Percentiles rank a stretch among this genome's conserved stretches.
These are phyloP conservation scores for Papiliotrema flavescens DNA, from an alignment of 1,284 basidiomycete genomes.

Conservation along the genomic window DNA sequence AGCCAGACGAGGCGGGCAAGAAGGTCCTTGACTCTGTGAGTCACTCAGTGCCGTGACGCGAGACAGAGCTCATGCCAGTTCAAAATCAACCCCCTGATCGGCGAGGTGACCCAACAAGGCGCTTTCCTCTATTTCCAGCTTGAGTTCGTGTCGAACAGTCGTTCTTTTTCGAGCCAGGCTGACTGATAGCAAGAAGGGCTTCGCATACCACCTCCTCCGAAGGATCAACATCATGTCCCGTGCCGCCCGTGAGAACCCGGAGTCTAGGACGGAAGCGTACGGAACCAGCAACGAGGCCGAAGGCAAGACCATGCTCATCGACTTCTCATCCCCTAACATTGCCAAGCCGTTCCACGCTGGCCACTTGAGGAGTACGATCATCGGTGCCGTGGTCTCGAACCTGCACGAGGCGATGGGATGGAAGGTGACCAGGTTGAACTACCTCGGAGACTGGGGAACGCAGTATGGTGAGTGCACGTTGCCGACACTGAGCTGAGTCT, in stretches of 20 bases:
- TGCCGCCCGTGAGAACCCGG: conserved; percentile 30
- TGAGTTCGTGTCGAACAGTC: conserved; percentile 47
- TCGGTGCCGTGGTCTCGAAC: conserved; percentile 90
- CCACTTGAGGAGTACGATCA: conserved; percentile 94
- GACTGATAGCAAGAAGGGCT: conserved; percentile 52
- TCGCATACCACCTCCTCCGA: conserved; percentile 71
- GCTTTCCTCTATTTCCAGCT: conserved; percentile 80
- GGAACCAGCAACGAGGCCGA: conserved; percentile 70
- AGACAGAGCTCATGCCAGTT: conserved; percentile 54
- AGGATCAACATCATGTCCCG: conserved; percentile 72
- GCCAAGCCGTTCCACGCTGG: conserved; percentile 99
- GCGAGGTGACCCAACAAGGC: conserved; percentile 60
- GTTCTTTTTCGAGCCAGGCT: neutral
- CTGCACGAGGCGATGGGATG: conserved; percentile 90
- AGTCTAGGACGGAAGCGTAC: conserved; percentile 57
- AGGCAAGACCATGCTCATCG: conserved; percentile 63
- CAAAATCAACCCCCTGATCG: conserved; percentile 53
- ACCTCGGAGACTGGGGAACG: conserved; percentile 91
- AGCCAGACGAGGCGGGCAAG: conserved; percentile 74
- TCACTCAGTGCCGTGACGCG: conserved; percentile 6
- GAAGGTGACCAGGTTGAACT: conserved; percentile 88
- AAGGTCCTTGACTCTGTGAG: conserved; percentile 71
- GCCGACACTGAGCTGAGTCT: neutral
- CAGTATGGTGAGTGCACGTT: conserved; percentile 57
- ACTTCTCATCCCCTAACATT: conserved; percentile 97